Base-by-base conservation (phyloP, 495 filamentous ascomycete species). In the Penicillium ochrochloron region DNA sequence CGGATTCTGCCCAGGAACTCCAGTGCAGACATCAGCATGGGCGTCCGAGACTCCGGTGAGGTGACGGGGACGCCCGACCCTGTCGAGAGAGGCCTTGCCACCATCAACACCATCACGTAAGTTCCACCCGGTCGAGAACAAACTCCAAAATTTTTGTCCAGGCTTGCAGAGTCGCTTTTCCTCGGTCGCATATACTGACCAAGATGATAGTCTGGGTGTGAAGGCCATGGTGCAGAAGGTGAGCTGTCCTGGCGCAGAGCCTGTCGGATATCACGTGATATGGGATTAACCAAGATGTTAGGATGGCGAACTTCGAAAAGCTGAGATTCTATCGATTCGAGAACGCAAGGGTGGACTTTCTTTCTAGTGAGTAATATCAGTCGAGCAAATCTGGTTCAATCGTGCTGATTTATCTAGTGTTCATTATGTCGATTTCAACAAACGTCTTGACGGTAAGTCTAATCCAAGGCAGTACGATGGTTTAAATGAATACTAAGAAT, bases 391-490 rank as follows among this genome's bases (percentile, higher is more conserved):
- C 25, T 50, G 21, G 57, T 8, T 48, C 25, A 29, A 57, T 33
- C 19, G n/a, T 62, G 59, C 72, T 79, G 59, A 76, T 52, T 35
- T n/a, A 48, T 21, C 34, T 58, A 88, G 85, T 73, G 94, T 97
- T 68, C 96, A 99, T 75, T 99, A 98, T 77, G 92, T 97, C 62
- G 96, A 97, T 66, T 99, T 97, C 86, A 99, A 99, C 81, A 99
- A 99, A 73, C 95, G 95, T 81, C 85, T 99, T 19, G 95, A 99
- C 76, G 85, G 83, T 85, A 73, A 65, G 70, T 23, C 15, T 11
- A 15, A 12, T 37, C 14, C 27, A 53, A 33, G n/a, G 19, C 21
- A 21, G 19, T 29, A 17, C 1, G 1, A 21, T 23, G 42, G 19
- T 51, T 15, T 14, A 11, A 31, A 17, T n/a, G 12, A 7, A 39